Evolutionary conservation across 805 yeast species (phyloP).

Genomic region (Yarrowia phangngaensis): DNA sequence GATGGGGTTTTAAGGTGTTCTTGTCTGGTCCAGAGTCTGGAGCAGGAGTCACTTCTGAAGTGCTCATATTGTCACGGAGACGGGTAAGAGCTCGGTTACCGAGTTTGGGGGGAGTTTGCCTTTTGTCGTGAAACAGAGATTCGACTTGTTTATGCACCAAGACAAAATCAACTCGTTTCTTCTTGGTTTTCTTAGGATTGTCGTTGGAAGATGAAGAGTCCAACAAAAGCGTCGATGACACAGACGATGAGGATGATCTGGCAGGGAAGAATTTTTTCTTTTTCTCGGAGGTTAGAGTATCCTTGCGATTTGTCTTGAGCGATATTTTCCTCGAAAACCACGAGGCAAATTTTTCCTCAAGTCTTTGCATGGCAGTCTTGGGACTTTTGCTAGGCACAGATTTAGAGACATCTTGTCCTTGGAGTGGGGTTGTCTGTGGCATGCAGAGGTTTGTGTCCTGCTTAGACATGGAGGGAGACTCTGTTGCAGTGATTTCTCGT

Average conservation of each 20-base stretch:
- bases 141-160: conserved; percentile 21
- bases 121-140: conserved; percentile 22
- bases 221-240: conserved; percentile 10
- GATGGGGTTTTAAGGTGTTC: neutral
- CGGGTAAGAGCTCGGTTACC: conserved; percentile 9
- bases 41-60: conserved; percentile 21
- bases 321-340: conserved; percentile 18
- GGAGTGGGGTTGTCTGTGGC: too few species aligned
- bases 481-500: too few species aligned
- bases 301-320: neutral
- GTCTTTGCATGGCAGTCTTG: conserved; percentile 26
- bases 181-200: conserved; percentile 12
- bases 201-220: conserved; percentile 26
- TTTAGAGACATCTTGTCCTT: too few species aligned
- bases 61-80: conserved; percentile 15
- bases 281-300: neutral
- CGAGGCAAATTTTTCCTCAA: conserved; percentile 25
- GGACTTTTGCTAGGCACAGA: conserved; percentile 14
- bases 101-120: neutral
- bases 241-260: conserved; percentile 24
- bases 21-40: conserved; percentile 12
- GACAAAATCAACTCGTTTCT: conserved; percentile 24
- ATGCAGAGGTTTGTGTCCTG: too few species aligned
- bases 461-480: too few species aligned
- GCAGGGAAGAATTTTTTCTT: conserved; percentile 20